These are phyloP conservation scores for Hemileccinum impolitum DNA, from an alignment of 768 basidiomycete genomes.

Conservation along the genomic window DNA sequence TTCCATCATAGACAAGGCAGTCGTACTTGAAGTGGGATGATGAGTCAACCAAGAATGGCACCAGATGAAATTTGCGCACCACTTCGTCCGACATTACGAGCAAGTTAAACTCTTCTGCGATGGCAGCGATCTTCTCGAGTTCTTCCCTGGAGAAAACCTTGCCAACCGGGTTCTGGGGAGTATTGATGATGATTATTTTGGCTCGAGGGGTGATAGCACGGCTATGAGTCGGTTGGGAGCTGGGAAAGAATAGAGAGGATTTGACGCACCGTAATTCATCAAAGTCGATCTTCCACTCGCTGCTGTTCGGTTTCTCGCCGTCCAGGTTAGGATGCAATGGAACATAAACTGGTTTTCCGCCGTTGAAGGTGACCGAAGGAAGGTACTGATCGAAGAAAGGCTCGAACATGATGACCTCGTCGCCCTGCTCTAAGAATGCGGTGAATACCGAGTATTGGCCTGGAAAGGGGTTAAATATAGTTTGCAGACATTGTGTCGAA, in stretches of 20 bases:
- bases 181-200: conserved; percentile 95
- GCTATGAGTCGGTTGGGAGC: conserved; percentile 35
- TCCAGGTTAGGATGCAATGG: conserved; percentile 85
- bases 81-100: conserved; percentile 97
- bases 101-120: conserved; percentile 91
- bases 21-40: conserved; percentile 64
- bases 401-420: conserved; percentile 99
- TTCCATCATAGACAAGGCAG: conserved; percentile 81
- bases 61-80: conserved; percentile 43
- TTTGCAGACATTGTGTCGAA: neutral
- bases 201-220: conserved; percentile 83
- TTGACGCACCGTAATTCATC: conserved; percentile 72
- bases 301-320: conserved; percentile 48
- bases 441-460: conserved; percentile 93
- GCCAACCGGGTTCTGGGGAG: conserved; percentile 97
- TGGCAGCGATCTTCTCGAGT: conserved; percentile 76
- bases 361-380: conserved; percentile 90
- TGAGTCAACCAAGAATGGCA: neutral
- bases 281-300: conserved; percentile 88
- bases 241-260: neutral
- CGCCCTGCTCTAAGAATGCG: conserved; percentile 87
- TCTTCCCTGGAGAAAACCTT: conserved; percentile 90
- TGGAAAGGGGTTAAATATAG: conserved; percentile 8
- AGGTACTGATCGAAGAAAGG: conserved; percentile 98
- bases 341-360: conserved; percentile 89